Conservation (phyloP, 192 early-diverging fungal species). For the Entophlyctis helioformis region DNA sequence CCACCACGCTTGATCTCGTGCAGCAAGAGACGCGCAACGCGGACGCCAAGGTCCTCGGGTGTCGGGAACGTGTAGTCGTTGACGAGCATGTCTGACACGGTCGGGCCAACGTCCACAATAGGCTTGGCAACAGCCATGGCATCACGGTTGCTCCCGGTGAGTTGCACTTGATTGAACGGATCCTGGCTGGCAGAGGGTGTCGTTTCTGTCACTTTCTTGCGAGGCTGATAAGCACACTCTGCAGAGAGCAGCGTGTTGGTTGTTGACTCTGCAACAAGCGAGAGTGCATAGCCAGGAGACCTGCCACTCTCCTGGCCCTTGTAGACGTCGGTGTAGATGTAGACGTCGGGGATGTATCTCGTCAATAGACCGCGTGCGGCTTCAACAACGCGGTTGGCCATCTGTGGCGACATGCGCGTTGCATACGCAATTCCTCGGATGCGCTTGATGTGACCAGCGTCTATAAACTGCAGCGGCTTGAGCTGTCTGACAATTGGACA, state of each 20-base stretch:
- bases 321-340: conserved; percentile 95
- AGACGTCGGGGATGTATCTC: conserved; percentile 91
- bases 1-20: conserved; percentile 76
- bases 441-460: conserved; percentile 76
- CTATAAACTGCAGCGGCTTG: conserved; percentile 68
- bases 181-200: conserved; percentile 1
- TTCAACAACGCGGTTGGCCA: conserved; percentile 87
- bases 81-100: conserved; percentile 7
- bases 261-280: conserved; percentile 85
- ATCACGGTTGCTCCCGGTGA: too few species aligned
- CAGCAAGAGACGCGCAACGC: conserved; percentile 67
- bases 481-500: conserved; percentile 70
- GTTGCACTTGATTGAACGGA: too few species aligned
- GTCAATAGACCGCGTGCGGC: conserved; percentile 77
- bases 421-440: conserved; percentile 93
- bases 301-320: conserved; percentile 88
- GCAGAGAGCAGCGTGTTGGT: conserved; percentile 73
- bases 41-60: conserved; percentile 80
- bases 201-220: conserved; percentile 6
- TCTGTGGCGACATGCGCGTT: conserved; percentile 86
- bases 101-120: not conserved
- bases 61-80: conserved; percentile 50
- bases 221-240: conserved; percentile 66
- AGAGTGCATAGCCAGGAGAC: conserved; percentile 86
- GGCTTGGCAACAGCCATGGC: too few species aligned